Evolutionary conservation across 73 alveolate genomes (phyloP).

Genomic region (Tetrahymena borealis): DNA sequence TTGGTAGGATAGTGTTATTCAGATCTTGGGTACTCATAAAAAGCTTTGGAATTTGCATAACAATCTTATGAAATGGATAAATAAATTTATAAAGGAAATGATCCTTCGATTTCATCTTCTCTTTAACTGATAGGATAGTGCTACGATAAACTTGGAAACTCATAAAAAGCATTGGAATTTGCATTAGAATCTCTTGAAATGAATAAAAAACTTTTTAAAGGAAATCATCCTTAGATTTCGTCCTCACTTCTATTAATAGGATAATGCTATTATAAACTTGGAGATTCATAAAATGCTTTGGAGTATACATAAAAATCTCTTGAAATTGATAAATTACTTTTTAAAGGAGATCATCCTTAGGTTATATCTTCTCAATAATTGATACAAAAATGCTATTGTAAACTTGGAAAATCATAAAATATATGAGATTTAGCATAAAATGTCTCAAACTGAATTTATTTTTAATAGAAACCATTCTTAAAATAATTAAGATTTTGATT

Average conservation of each 20-base stretch:
- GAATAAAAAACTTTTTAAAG: neutral
- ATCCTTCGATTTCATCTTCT: neutral
- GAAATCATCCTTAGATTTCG: neutral
- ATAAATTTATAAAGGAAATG: neutral
- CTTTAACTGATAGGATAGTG: neutral
- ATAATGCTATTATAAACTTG: neutral
- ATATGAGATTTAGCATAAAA: too few species aligned
- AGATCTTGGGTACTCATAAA: neutral
- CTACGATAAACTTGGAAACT: neutral
- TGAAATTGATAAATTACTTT: too few species aligned
- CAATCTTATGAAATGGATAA: neutral
- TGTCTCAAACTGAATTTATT: too few species aligned
- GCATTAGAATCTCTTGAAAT: neutral
- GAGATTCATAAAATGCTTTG: neutral
- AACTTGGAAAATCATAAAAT: too few species aligned
- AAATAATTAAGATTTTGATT: too few species aligned
- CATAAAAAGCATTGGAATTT: neutral
- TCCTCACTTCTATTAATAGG: neutral
- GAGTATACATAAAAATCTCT: neutral
- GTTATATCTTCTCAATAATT: too few species aligned
- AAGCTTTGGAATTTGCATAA: neutral
- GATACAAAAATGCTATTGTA: too few species aligned
- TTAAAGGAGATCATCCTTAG: too few species aligned
- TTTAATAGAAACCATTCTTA: too few species aligned
- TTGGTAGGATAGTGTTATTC: neutral